Evolutionary conservation across 108 stramenopile genomes (phyloP), one percentile per base, ranked within the genome.

Genomic region (Skeletonema costatum): DNA sequence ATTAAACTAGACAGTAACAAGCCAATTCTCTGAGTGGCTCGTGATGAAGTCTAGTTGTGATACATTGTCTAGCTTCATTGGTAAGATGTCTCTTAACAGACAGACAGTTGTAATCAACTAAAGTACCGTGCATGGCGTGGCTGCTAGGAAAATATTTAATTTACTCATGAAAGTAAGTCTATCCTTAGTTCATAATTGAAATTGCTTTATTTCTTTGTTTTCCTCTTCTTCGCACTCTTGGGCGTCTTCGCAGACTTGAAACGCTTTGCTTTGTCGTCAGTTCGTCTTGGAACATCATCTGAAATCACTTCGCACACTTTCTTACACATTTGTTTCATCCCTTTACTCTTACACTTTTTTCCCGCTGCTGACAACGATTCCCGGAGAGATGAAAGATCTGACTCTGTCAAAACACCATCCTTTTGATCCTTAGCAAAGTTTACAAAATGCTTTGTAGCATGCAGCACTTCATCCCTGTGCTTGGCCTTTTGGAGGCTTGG

Each of bases 401-500:
- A 63, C 8, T 44, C 42, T 16, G 48, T 44, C 21, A 80, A 46
- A 61, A 39, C 41, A 6, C 60, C 60, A 50, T 62, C 63, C 12
- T 67, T 48, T 44, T 74, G 72, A 30, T 60, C 31, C 51, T 70
- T 80, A 2, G 60, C 46, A 65, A 64, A 80, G 14, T 48, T 44
- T 16, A 71, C 33, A 61, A 74, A 69, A 38, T 69, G 59, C 67
- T 80, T 80, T 41, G 72, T 68, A 44, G 68, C 41, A 36, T 69
- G 63, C 30, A 80, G 13, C 6, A 80, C 68, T 66, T 73, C 79
- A 61, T 80, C 79, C 44, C 72, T 80, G 48, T 80, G 72, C 48
- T 74, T 80, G 36, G 68, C 12, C 60, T 69, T 80, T 17, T 78
- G 48, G 29, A 80, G 66, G 61, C 39, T 62, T 25, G 66, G 32